Base-by-base conservation (phyloP, 441 rosid genomes). In the Populus tomentosa region DNA sequence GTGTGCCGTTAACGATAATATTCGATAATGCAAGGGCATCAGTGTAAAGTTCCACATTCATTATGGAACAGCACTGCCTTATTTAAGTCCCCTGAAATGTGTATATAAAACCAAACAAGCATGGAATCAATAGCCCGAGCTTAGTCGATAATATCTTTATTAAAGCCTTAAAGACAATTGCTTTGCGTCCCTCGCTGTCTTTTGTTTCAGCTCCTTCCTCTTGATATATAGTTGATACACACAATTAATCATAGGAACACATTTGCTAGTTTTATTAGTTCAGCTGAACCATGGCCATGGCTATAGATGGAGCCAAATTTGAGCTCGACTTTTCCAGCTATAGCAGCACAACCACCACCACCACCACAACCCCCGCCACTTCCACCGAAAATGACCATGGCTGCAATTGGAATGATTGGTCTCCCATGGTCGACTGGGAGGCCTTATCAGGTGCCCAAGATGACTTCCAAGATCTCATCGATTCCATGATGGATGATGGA, bases 391-490 rank as follows among this genome's bases (percentile, higher is more conserved):
- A 77, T 10, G 91, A 82, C 36, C 80, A 64, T 14, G 83, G 74
- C 23, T 83, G 85, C 80, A 74, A 81, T 77, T 90, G 91, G 95
- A 85, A 78, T 64, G 86, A 87, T 62, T 86, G 87, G 89, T 87
- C 94, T 7, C 93, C 96, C 0, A 82, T 86, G 20, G 84, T 91
- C 53, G 96, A 91, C 76, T 94, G 97, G 97, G 89, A 86, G 21
- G 78, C 87, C 42, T 71, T 89, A 32, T 82, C 93, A 1, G 81
- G 78, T 0, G 81, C 78, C 35, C 84, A 77, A 0, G 87, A 87
- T 40, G 97, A 91, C 79, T 91, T 89, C 66, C 92, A 87, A 5
- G 88, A 85, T 76, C 88, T 92, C 69, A 77, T 91, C 40, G 91
- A 92, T 38, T 89, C 92, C 23, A 86, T 90, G 85, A 85, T 86